Evolutionary conservation across 2,329 filamentous ascomycete species (phyloP).

Genomic region (Paecilomyces fulvus): DNA sequence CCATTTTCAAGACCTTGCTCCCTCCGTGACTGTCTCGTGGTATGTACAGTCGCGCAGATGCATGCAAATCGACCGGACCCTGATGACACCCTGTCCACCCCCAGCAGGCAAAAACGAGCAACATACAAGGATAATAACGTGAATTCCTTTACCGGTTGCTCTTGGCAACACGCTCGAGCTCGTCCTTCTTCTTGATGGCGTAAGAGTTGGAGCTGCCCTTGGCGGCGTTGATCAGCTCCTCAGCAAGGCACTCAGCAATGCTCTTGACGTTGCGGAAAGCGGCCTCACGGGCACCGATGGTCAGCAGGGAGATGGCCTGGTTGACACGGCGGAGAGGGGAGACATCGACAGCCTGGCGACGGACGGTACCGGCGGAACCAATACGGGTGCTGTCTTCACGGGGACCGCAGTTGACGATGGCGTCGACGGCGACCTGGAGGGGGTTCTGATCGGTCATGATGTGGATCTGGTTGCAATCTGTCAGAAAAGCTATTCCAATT

Average conservation of each 20-base stretch:
- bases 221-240: slow-evolving; percentile 99
- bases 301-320: slow-evolving; percentile 98
- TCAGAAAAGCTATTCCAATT: slow-evolving; percentile 10
- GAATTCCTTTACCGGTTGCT: slow-evolving; percentile 85
- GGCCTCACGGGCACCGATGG: slow-evolving; percentile 96
- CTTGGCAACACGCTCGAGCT: slow-evolving; percentile 99
- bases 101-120: slow-evolving; percentile 11
- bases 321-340: slow-evolving; percentile 99
- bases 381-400: slow-evolving; percentile 99
- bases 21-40: slow-evolving; percentile 27
- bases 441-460: slow-evolving; percentile 99
- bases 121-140: slow-evolving; percentile 29
- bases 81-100: slow-evolving; percentile 34
- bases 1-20: slow-evolving; percentile 29
- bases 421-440: slow-evolving; percentile 98
- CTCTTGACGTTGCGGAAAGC: slow-evolving; percentile 99
- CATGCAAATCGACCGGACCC: slow-evolving; percentile 35
- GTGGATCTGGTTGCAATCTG: slow-evolving; percentile 65
- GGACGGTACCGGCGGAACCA: slow-evolving; percentile 97
- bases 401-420: slow-evolving; percentile 99
- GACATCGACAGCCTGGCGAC: slow-evolving; percentile 99
- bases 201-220: slow-evolving; percentile 99
- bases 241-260: slow-evolving; percentile 97
- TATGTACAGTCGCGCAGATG: slow-evolving; percentile 35
- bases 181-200: slow-evolving; percentile 99